phyloP scores from a whole-genome alignment of 2,329 filamentous ascomycete genomes.

The Madurella fahalii region DNA sequence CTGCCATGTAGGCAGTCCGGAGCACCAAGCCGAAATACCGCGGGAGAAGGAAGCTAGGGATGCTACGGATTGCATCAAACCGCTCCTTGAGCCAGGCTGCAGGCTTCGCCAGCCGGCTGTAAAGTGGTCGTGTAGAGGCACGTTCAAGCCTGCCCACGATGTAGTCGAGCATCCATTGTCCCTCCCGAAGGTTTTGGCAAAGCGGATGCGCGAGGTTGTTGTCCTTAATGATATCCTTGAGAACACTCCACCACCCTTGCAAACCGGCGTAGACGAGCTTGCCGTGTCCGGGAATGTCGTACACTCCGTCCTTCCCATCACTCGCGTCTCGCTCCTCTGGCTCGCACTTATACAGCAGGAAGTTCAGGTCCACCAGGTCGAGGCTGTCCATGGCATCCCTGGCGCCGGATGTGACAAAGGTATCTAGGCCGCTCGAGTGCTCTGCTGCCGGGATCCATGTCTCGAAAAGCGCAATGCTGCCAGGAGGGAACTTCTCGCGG shows the following conservation, averaged over 20 bases:
- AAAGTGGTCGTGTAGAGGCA: constrained; percentile 59
- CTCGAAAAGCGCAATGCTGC: constrained; percentile 91
- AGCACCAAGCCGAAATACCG: constrained; percentile 90
- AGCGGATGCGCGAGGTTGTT: constrained; percentile 92
- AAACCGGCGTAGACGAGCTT: constrained; percentile 89
- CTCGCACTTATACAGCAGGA: constrained; percentile 85
- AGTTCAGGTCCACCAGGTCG: constrained; percentile 81
- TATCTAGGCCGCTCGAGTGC: constrained; percentile 77
- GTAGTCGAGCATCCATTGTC: constrained; percentile 90
- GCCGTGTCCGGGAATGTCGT: constrained; percentile 79
- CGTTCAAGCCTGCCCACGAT: constrained; percentile 73
- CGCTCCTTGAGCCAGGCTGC: constrained; percentile 77
- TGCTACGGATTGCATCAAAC: constrained; percentile 77
- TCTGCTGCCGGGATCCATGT: constrained; percentile 91
- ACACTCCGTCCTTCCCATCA: constrained; percentile 77
- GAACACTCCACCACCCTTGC: constrained; percentile 97
- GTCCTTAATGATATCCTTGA: constrained; percentile 77
- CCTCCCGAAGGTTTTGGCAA: constrained; percentile 86
- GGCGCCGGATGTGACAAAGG: constrained; percentile 77
- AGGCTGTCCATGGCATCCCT: constrained; percentile 72
- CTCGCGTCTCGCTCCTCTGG: constrained; percentile 80
- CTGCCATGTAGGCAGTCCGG: constrained; percentile 81
- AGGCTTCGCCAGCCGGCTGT: constrained; percentile 59
- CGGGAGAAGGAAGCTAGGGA: constrained; percentile 86
- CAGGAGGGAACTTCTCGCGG: constrained; percentile 80